A percentile compares a stretch with the other conserved stretches of the same genome.
phyloP scores from a whole-genome alignment of 768 basidiomycete genomes.

The Lentinula boryana region DNA sequence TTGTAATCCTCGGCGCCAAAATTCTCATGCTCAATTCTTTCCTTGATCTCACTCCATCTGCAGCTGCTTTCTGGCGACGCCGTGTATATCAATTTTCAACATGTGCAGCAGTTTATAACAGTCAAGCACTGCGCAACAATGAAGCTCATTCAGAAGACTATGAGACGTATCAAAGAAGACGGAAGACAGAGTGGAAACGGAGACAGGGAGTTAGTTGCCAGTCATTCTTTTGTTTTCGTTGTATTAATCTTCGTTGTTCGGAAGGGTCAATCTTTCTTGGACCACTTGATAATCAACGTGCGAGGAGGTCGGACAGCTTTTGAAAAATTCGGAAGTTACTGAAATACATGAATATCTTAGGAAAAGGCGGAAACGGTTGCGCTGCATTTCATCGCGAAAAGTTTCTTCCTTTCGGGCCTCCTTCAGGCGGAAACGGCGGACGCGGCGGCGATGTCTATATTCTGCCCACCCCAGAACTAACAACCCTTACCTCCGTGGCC shows the following conservation, averaged over 20 bases:
- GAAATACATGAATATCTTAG: constrained; percentile 29
- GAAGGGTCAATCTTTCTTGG: constrained; percentile 76
- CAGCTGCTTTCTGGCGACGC: background rate
- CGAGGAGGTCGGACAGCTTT: constrained; percentile 53
- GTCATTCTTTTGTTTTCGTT: background rate
- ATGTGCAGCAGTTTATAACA: background rate
- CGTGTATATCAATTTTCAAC: background rate
- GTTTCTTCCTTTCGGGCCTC: constrained; percentile 76
- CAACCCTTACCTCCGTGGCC: constrained; percentile 69
- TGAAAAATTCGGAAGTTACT: background rate
- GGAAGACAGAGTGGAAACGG: constrained; percentile 72
- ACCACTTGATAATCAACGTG: constrained; percentile 74
- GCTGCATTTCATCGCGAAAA: constrained; percentile 93
- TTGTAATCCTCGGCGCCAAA: background rate
- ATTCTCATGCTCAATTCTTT: background rate
- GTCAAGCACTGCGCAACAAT: constrained; percentile 2
- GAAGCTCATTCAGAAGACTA: constrained; percentile 20
- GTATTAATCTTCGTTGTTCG: constrained; percentile 8
- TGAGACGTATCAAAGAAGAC: constrained; percentile 38
- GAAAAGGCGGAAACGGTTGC: constrained; percentile 86
- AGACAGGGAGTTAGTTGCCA: constrained; percentile 51
- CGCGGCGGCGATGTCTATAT: constrained; percentile 86
- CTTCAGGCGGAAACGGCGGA: constrained; percentile 92
- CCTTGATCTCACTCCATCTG: background rate
- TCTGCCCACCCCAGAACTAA: constrained; percentile 68